These are phyloP conservation scores for Bryum argenteum DNA, from an alignment of 225 moss, liverwort and hornwort species.

Conservation along the genomic window DNA sequence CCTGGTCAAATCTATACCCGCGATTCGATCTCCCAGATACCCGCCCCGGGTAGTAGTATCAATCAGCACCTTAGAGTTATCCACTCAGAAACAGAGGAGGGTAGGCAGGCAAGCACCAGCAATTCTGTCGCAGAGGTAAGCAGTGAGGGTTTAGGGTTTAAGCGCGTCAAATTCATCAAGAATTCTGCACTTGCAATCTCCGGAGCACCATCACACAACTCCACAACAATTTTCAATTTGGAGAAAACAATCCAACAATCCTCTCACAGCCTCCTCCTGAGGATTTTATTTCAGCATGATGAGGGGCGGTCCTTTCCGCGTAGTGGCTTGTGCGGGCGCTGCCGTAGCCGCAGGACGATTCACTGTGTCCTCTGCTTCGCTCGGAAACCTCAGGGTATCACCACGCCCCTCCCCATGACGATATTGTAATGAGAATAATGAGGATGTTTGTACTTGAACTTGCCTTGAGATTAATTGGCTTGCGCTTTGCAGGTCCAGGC, in stretches of 20 bases:
- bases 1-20: too few species aligned
- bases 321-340: constrained; percentile 73
- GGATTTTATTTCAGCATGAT: constrained; percentile 23
- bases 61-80: too few species aligned
- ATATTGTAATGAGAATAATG: too few species aligned
- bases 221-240: not conserved
- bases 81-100: too few species aligned
- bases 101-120: too few species aligned
- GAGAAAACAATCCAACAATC: not conserved
- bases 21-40: too few species aligned
- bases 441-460: not conserved
- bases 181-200: not conserved
- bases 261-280: not conserved
- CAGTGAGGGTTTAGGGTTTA: constrained; percentile 34
- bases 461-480: not conserved
- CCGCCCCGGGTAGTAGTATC: too few species aligned
- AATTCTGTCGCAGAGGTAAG: not conserved
- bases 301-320: constrained; percentile 58
- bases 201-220: not conserved
- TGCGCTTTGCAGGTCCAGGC: constrained; percentile 58
- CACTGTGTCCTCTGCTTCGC: constrained; percentile 60
- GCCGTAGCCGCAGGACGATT: constrained; percentile 69
- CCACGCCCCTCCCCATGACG: not conserved
- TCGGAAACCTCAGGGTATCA: constrained; percentile 59
- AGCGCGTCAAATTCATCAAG: not conserved